Conservation (phyloP, 2,329 filamentous ascomycete genomes). For the Aspergillus caelatus region DNA sequence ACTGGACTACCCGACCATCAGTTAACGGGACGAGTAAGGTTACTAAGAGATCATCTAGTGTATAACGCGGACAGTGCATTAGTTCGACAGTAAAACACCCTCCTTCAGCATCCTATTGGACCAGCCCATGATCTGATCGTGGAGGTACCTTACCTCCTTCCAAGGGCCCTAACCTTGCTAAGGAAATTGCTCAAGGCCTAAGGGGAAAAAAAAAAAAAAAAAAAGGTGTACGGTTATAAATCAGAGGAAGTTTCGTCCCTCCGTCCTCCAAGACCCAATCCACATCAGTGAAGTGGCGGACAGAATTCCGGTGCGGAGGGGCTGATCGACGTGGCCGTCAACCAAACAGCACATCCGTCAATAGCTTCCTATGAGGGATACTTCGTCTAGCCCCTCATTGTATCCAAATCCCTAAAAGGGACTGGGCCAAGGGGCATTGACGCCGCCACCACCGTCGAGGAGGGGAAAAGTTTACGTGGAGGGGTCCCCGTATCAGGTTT, state of each 20-base stretch:
- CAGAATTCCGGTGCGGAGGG: conserved; percentile 6
- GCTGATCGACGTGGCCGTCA: conserved; percentile 9
- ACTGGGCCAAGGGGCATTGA: conserved; percentile 2
- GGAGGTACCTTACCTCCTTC: conserved; percentile 14
- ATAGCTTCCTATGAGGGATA: background rate
- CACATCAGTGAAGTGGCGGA: background rate
- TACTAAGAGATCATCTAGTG: conserved; percentile 1
- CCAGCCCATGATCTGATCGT: conserved; percentile 10
- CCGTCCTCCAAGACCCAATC: background rate
- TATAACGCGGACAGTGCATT: conserved; percentile 9
- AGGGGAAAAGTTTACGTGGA: background rate
- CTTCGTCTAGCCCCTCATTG: background rate
- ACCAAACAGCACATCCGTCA: background rate
- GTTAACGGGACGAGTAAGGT: background rate
- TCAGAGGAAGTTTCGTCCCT: background rate
- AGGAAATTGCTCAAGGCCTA: conserved; percentile 11
- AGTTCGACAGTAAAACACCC: background rate
- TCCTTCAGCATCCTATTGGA: conserved; percentile 3
- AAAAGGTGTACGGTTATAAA: too few species aligned
- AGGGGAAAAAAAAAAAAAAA: too few species aligned
- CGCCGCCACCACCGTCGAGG: background rate
- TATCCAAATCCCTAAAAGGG: conserved; percentile 5
- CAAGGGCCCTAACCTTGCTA: background rate
- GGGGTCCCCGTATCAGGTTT: background rate
- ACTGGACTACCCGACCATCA: background rate